Base-by-base conservation (phyloP, 768 basidiomycete species). In the Calocybe cyanea region DNA sequence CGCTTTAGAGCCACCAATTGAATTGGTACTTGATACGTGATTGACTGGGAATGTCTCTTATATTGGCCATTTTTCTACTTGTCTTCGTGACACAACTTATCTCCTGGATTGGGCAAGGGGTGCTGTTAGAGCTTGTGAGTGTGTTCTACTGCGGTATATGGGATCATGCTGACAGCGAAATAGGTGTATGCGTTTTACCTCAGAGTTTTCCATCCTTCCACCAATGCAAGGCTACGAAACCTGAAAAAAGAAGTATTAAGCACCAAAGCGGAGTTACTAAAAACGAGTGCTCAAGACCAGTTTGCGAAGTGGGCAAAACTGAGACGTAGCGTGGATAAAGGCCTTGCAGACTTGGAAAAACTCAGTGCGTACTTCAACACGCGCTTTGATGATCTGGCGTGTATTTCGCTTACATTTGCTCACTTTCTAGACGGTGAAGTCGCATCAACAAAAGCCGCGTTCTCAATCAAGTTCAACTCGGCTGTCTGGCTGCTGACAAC, bases 281-380 rank as follows among this genome's bases (percentile, higher is more conserved):
- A 83, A 61, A 98, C 93, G 25, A 92, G 89, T 57, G 88, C 92
- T 14, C 96, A 98, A 62, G 94, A 97, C 60, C 90, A 98, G 59
- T 99, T 99, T 62, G 91, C 93, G 15, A 97, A 92, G 68, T 98
- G 96, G 95, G 95, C 95, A 38, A 93, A 92, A 69, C 68, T 98
- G 60, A 71, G 88, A 56, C 69, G 96, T 54, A 90, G 78, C 55
- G 81, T 97, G 36, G 95, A 98, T 70, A 97, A 95, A 66, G 90
- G 87, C 15, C 65, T 96, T 14, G 78, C 82, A 32, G 93, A 99
- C 45, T 73, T 98, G 3, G 94, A 98, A 70, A 87, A 85, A 64
- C 75, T 92, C 51, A 98, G 94, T 97, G 65, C 63, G 85, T 75
- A 7, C 20, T 46, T 35, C 30, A 39, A n/a, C 33, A 18, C 28